Base-by-base conservation (phyloP, 2,329 filamentous ascomycete genomes). In the Neofusicoccum cordaticola region DNA sequence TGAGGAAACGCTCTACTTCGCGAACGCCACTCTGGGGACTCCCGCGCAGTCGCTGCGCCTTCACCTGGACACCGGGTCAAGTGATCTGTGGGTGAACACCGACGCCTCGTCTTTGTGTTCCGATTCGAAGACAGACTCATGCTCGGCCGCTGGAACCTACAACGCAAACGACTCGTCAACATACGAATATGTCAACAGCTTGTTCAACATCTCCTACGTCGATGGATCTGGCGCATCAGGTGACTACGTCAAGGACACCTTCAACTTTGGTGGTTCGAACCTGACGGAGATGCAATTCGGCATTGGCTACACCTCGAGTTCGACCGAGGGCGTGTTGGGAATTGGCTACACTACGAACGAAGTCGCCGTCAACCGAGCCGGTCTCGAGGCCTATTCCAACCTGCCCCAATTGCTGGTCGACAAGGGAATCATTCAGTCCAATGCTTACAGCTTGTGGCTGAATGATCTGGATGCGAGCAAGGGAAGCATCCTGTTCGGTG, bases 141-240 rank as follows among this genome's bases (percentile, higher is more conserved):
- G 92, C 72, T 71, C 76, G 5, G 78, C 77, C 17, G 84, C 86
- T 0, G 91, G 91, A 13, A 87, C 87, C 1, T 96, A 93, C 76
- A 75, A 79, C 48, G 84, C 90, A 45, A 89, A 90, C 73, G 77
- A 82, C 0, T 96, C 92, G 0, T 92, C 90, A 1, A 91, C 92
- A 2, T 94, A 93, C 76, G 72, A 83, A 39, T 92, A 88, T 73
- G 77, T 96, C 63, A 88, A 87, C 67, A 88, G 85, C 72, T 83
- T 87, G 66, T 97, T 97, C 81, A 93, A 94, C 78, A 96, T 97
- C 68, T 88, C 88, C 1, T 97, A 97, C 69, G 89, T 90, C 45
- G 93, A 97, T 77, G 91, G 91, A 51, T 90, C 90, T 0, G 87
- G 88, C 4, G 90, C 92, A 0, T 75, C 80, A 1, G 93, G 93